phyloP scores from a whole-genome alignment of 495 filamentous ascomycete genomes.

The Aspergillus indologenus region DNA sequence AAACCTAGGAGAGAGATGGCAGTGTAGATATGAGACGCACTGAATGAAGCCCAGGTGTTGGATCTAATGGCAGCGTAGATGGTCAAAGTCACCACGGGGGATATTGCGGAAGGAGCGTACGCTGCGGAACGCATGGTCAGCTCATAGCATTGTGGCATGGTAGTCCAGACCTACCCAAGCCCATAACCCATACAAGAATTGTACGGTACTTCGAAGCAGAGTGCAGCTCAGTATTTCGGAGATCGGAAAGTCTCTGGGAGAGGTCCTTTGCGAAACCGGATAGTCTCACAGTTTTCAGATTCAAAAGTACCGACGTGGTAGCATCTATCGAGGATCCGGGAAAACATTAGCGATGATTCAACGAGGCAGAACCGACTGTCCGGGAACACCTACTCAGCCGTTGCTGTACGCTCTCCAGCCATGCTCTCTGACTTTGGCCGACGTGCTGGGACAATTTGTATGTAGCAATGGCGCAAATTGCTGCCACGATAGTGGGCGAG shows the following conservation, averaged over 20 bases:
- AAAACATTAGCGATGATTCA: background rate
- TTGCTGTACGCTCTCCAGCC: background rate
- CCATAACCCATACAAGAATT: background rate
- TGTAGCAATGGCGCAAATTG: background rate
- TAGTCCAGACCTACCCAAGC: background rate
- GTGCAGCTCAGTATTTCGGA: background rate
- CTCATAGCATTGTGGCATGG: background rate
- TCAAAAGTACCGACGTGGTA: background rate
- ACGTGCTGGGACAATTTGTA: background rate
- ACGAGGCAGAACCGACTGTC: background rate
- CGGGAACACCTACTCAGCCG: background rate
- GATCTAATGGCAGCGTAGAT: slow-evolving; percentile 2
- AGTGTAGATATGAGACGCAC: slow-evolving; percentile 1
- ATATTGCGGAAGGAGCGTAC: slow-evolving; percentile 1
- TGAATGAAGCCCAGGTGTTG: background rate
- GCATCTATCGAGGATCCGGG: background rate
- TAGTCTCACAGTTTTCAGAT: slow-evolving; percentile 1
- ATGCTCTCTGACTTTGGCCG: slow-evolving; percentile 2
- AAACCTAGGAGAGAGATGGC: background rate
- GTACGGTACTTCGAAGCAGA: background rate
- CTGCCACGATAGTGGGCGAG: background rate
- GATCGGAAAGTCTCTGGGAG: background rate
- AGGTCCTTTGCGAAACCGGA: background rate
- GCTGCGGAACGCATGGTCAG: slow-evolving; percentile 1
- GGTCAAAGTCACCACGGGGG: background rate